A percentile compares a stretch with the other conserved stretches of the same genome.
phyloP scores from a whole-genome alignment of 2,329 filamentous ascomycete genomes.

The Botryosphaeria dothidea region DNA sequence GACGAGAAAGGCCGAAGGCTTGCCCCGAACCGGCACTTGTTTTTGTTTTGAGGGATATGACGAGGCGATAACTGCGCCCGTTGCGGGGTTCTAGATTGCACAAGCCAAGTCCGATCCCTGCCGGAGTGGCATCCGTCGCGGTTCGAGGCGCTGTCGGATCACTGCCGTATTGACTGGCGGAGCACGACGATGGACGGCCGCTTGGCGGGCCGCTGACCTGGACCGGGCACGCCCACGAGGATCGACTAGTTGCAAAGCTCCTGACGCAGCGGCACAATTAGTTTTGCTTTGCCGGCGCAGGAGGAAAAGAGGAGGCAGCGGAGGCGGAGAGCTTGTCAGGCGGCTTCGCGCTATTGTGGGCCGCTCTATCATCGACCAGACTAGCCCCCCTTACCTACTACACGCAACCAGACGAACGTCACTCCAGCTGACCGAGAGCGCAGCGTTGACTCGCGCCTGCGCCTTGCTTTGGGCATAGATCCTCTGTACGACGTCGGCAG shows the following conservation, averaged over 20 bases:
- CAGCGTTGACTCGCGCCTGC: constrained; percentile 36
- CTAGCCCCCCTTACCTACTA: background rate
- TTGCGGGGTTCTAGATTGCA: constrained; percentile 5
- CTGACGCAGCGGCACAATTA: background rate
- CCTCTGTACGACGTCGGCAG: constrained; percentile 42
- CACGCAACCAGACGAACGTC: background rate
- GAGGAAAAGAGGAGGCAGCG: background rate
- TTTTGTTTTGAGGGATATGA: background rate
- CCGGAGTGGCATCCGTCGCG: background rate
- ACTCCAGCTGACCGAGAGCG: background rate
- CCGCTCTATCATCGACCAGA: background rate
- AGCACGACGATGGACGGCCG: background rate
- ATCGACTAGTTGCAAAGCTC: no score
- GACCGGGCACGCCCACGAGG: no score
- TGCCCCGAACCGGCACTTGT: background rate
- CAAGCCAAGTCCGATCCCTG: background rate
- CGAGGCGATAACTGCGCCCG: background rate
- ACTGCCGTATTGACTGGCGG: background rate
- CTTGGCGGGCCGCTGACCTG: background rate
- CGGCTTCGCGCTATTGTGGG: background rate
- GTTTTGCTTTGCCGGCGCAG: background rate
- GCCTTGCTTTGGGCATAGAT: constrained; percentile 46
- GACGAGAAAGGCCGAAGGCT: constrained; percentile 1
- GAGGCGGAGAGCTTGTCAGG: background rate
- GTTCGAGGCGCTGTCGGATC: background rate